These are phyloP conservation scores for Fistulinella prunicolor DNA, from an alignment of 768 basidiomycete species.

Conservation along the genomic window DNA sequence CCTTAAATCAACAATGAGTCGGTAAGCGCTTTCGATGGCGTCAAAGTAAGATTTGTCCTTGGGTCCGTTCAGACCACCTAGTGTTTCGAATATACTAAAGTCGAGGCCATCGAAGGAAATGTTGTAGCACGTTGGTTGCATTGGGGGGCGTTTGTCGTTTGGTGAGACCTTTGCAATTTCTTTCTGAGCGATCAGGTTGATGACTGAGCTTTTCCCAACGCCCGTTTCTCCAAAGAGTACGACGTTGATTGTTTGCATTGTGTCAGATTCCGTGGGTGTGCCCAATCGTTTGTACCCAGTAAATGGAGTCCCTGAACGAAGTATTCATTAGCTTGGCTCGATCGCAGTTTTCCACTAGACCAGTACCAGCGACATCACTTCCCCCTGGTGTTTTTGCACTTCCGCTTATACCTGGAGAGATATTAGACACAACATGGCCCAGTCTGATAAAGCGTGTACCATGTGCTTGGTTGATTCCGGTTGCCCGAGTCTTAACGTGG, in stretches of 20 bases:
- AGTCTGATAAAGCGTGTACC: no score
- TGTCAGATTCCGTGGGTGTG: no score
- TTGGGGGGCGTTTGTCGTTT: constrained; percentile 26
- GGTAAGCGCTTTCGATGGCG: constrained; percentile 11
- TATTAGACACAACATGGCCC: no score
- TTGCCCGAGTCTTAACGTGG: no score
- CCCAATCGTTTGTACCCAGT: no score
- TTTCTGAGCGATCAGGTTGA: constrained; percentile 1
- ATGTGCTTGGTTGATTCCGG: no score
- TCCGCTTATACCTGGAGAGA: no score
- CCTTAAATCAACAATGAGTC: constrained; percentile 26
- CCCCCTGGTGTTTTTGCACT: neutral
- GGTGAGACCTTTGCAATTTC: constrained; percentile 4
- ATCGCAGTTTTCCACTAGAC: neutral
- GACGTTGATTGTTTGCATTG: neutral
- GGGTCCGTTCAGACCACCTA: constrained; percentile 21
- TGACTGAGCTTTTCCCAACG: constrained; percentile 6
- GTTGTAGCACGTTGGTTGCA: constrained; percentile 22
- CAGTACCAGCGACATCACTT: neutral
- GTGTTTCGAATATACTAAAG: constrained; percentile 27
- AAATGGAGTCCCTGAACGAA: neutral
- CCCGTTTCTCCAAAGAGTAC: constrained; percentile 6
- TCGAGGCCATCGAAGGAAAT: constrained; percentile 7
- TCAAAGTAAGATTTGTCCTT: neutral
- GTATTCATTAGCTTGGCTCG: neutral